Evolutionary conservation across 1,284 basidiomycete genomes (phyloP), one percentile per base, ranked within the genome.

Genomic region (Waitea zeae): DNA sequence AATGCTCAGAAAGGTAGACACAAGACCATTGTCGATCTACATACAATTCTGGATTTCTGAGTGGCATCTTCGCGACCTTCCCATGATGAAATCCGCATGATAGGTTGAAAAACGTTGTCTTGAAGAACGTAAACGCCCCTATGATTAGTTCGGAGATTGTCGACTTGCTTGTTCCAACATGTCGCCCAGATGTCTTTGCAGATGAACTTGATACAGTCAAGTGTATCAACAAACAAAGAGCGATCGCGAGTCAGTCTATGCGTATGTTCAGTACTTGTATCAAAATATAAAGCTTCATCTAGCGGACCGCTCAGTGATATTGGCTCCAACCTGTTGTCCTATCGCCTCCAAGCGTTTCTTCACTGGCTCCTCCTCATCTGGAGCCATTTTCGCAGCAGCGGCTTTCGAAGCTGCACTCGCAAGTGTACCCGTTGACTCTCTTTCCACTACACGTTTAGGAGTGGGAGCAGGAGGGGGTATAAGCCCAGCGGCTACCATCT

Each of bases 61-160:
- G 80, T 59, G 4, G 86, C 77, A 37, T 84, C 79, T 9, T 73
- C 60, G 9, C 75, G 61, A 12, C 84, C 77, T 41, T 78, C 67
- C 61, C 76, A 78, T 2, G 80, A 79, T 1, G 86, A 88, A 35
- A 92, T 54, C 24, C 80, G 67, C 2, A 70, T 52, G 31, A 95
- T 71, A 0, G 90, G 86, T 43, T 81, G 84, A 58, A 95, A 95
- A 1, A 72, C 54, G 44, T 90, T 86, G 44, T 93, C 89, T 56
- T 93, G 88, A 1, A 96, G 62, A 2, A 96, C 90, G 44, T 90
- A 96, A 3, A 93, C 77, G 9, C 92, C 90, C 87, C 88, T 62
- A 54, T 95, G 90, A 52, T 96, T 96, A 6, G 90, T 96, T 31
- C 90, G 70, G 32, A 96, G 58, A 50, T 95, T 95, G 50, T 96